Evolutionary conservation across 2,329 filamentous ascomycete genomes (phyloP), one percentile per base, ranked within the genome.

Genomic region (Fusarium miscanthi): DNA sequence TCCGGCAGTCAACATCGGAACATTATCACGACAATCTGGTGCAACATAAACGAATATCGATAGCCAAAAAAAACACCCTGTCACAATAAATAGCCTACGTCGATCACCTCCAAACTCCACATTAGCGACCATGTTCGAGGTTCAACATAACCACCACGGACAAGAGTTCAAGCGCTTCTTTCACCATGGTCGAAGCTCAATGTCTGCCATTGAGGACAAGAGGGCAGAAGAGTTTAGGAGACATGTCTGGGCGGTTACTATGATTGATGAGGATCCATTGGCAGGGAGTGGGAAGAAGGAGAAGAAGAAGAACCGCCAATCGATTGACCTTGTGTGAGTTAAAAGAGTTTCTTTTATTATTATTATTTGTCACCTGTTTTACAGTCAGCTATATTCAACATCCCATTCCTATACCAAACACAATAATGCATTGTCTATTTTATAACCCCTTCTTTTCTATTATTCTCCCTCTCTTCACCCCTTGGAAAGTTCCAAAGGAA

Each of bases 151-250:
- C 42, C 76, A 78, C 54, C 73, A 78, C 67, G 73, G 73, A 54
- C 59, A 73, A 21, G 76, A 78, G 37, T 78, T 78, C 46, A 76
- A 70, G 45, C 74, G 74, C 56, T 74, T 76, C 69, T 78, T 78
- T 62, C 75, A 77, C 19, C 68, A 65, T 40, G 74, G 74, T 5
- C 75, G 76, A 53, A 76, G 76, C 63, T 78, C 76, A 42, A 77
- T 78, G 76, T 69, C 76, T 25, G 74, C 76, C 21, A 60, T 78
- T 30, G 76, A 78, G 37, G 74, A 78, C 49, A 78, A 71, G 67
- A 63, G 70, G 33, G 76, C 76, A 37, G 76, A 78, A 16, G 76
- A 76, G 48, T 77, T 78, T 56, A 74, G 76, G 19, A 75, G 67
- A 42, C 76, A 77, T 52, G 76, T 76, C 13, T 78, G 76, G 76